phyloP scores from a whole-genome alignment of 768 basidiomycete genomes.

The Trametes cinnabarina region DNA sequence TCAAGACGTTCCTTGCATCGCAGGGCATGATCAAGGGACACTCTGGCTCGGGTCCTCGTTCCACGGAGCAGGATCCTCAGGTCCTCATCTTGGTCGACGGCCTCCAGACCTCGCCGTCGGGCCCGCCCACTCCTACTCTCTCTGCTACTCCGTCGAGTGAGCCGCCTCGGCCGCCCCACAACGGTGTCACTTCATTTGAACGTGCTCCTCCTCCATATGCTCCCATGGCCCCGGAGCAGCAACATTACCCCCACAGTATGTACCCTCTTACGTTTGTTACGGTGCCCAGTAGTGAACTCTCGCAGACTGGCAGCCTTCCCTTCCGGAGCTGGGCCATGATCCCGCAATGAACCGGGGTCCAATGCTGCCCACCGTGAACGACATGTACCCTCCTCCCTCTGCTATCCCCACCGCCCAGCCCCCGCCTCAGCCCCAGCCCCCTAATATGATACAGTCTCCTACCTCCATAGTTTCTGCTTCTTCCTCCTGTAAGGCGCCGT shows the following conservation, averaged over 20 bases:
- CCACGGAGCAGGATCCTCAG: constrained; percentile 53
- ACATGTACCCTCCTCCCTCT: constrained; percentile 24
- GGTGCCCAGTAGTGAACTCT: constrained; percentile 26
- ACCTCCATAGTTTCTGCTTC: constrained; percentile 52
- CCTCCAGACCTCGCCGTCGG: constrained; percentile 38
- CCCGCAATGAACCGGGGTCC: constrained; percentile 21
- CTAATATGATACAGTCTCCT: constrained; percentile 37
- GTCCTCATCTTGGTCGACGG: constrained; percentile 52
- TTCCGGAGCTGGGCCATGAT: constrained; percentile 30
- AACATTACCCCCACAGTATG: constrained; percentile 29
- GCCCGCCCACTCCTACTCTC: constrained; percentile 46
- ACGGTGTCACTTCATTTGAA: constrained; percentile 30
- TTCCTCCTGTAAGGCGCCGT: constrained; percentile 67
- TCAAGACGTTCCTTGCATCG: constrained; percentile 73
- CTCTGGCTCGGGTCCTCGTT: constrained; percentile 64
- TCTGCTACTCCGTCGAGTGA: constrained; percentile 41
- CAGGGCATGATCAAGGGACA: constrained; percentile 92
- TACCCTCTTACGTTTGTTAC: constrained; percentile 23
- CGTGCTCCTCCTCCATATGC: constrained; percentile 31
- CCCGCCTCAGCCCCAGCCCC: constrained; percentile 18
- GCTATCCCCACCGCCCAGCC: constrained; percentile 13
- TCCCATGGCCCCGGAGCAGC: constrained; percentile 24
- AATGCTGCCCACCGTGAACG: constrained; percentile 30
- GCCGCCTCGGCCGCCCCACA: constrained; percentile 35
- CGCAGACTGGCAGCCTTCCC: constrained; percentile 29